Conservation (phyloP, 208 protist species). For the Crithidia sp. region DNA sequence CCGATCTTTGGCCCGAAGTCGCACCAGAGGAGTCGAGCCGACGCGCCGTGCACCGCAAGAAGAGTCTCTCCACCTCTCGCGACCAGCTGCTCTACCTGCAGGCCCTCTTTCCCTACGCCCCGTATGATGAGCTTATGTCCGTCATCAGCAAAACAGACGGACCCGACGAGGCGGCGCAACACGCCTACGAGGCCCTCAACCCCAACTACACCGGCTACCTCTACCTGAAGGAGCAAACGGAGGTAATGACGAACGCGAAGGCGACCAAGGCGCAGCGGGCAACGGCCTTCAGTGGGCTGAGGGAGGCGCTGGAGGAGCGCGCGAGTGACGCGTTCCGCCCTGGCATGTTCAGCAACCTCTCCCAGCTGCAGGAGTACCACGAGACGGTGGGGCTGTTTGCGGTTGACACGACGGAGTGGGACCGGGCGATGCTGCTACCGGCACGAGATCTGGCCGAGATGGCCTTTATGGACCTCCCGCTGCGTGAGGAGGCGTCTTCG, state of each 20-base stretch:
- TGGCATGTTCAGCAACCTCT: constrained; percentile 37
- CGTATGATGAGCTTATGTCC: constrained; percentile 31
- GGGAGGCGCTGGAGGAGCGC: constrained; percentile 41
- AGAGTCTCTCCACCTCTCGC: constrained; percentile 12
- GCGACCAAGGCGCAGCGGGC: constrained; percentile 23
- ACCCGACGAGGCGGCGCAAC: constrained; percentile 49
- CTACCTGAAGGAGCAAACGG: constrained; percentile 50
- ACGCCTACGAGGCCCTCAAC: constrained; percentile 58
- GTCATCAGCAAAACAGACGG: constrained; percentile 29
- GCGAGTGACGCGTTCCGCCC: constrained; percentile 28
- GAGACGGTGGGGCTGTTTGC: constrained; percentile 56
- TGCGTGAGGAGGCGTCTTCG: constrained; percentile 28
- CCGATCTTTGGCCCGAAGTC: constrained; percentile 13
- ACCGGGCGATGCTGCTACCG: constrained; percentile 46
- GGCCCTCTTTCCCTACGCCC: constrained; percentile 75
- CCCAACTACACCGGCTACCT: constrained; percentile 48
- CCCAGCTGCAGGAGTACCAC: constrained; percentile 66
- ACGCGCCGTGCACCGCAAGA: not conserved
- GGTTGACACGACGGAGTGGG: constrained; percentile 78
- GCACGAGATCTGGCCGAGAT: constrained; percentile 38
- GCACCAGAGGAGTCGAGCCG: constrained; percentile 10
- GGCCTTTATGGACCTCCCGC: constrained; percentile 41
- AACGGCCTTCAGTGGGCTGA: constrained; percentile 43
- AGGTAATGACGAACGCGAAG: constrained; percentile 23
- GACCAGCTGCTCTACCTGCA: constrained; percentile 56